These are phyloP conservation scores for Lachancea nothofagi DNA, from an alignment of 805 yeast genomes.

Conservation along the genomic window DNA sequence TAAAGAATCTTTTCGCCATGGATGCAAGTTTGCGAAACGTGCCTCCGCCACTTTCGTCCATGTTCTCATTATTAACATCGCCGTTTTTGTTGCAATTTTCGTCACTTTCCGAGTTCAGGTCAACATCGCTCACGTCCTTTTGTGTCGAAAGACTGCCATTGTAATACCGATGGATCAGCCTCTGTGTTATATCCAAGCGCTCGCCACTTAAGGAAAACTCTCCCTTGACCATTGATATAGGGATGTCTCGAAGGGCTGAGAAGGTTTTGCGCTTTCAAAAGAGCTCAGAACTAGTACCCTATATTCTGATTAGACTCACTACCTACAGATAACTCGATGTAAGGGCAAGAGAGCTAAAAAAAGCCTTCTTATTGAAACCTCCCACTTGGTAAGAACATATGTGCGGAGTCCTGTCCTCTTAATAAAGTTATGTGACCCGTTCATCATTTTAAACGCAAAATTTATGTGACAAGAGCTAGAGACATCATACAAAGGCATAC, in stretches of 20 bases:
- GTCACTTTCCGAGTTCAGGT: not conserved
- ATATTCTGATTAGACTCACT: no score
- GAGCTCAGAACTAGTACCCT: no score
- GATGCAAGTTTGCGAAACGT: constrained; percentile 3
- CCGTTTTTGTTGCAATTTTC: not conserved
- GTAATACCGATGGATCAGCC: constrained; percentile 19
- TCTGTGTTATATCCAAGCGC: constrained; percentile 16
- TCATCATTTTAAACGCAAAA: no score
- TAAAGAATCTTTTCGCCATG: constrained; percentile 4
- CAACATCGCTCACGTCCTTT: not conserved
- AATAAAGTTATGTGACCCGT: no score
- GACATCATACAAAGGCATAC: no score
- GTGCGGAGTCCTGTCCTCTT: no score
- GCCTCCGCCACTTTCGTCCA: constrained; percentile 4
- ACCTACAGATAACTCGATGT: no score
- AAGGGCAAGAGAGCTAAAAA: no score
- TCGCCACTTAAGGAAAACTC: constrained; percentile 7
- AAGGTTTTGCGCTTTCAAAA: no score
- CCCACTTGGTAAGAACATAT: no score
- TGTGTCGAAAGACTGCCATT: constrained; percentile 3
- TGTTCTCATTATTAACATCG: not conserved
- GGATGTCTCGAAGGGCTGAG: not conserved
- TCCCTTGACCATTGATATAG: constrained; percentile 3
- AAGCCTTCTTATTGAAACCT: no score
- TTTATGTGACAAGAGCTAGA: no score